These are phyloP conservation scores for Boletus holoroseus DNA, from an alignment of 1,284 basidiomycete species.

Conservation along the genomic window DNA sequence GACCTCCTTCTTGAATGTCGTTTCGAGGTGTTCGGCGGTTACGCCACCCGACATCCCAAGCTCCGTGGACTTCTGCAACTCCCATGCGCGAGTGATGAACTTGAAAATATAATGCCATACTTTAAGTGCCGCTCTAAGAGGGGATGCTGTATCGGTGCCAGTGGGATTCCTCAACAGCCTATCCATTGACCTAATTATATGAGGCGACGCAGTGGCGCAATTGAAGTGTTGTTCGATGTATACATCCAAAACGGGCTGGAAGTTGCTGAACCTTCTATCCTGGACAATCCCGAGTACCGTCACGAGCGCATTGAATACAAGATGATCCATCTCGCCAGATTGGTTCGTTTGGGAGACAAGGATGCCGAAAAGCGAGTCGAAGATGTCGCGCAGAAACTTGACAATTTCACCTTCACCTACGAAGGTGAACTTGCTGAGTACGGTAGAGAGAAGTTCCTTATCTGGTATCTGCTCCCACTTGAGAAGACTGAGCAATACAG, in stretches of 20 bases:
- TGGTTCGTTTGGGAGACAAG: constrained; percentile 73
- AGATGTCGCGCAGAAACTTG: constrained; percentile 89
- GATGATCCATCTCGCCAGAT: constrained; percentile 73
- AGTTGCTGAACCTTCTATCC: constrained; percentile 94
- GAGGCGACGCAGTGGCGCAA: constrained; percentile 71
- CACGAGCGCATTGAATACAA: constrained; percentile 88
- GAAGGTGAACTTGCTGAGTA: constrained; percentile 85
- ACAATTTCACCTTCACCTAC: constrained; percentile 91
- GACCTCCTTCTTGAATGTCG: constrained; percentile 79
- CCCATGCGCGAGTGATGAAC: constrained; percentile 84
- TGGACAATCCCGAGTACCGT: constrained; percentile 87
- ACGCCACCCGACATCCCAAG: constrained; percentile 70
- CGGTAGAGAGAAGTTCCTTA: constrained; percentile 61
- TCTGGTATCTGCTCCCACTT: constrained; percentile 77
- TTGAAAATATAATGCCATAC: constrained; percentile 97
- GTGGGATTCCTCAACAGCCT: constrained; percentile 73
- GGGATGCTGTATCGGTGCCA: constrained; percentile 67
- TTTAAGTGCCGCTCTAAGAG: constrained; percentile 84
- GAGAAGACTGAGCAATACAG: constrained; percentile 76
- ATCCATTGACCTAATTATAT: constrained; percentile 84
- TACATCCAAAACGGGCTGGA: constrained; percentile 87
- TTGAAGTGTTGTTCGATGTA: constrained; percentile 91
- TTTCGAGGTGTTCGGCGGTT: constrained; percentile 81
- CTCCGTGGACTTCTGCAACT: constrained; percentile 81
- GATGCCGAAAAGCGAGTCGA: constrained; percentile 91